phyloP scores from a whole-genome alignment of 1,284 basidiomycete species.

The Tausonia pullulans region DNA sequence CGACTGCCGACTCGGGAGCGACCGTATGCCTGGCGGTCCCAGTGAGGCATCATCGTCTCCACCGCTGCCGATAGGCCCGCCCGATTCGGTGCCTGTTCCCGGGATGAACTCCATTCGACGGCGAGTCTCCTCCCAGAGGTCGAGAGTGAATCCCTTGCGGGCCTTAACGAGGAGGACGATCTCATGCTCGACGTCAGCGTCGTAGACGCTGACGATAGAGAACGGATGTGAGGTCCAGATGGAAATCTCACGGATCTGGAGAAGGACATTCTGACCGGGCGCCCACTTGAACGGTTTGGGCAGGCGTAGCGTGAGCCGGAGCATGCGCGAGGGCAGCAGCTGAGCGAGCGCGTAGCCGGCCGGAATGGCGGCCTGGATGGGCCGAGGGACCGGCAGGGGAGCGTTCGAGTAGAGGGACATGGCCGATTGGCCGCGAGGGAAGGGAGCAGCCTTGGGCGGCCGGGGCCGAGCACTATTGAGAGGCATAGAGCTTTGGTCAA shows the following conservation, averaged over 20 bases:
- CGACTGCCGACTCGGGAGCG: not conserved
- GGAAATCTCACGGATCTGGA: conserved; percentile 59
- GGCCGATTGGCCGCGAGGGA: conserved; percentile 1
- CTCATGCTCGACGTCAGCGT: conserved; percentile 44
- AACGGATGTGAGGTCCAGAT: conserved; percentile 66
- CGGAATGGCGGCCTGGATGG: conserved; percentile 25
- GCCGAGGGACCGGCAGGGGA: conserved; percentile 16
- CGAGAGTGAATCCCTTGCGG: conserved; percentile 35
- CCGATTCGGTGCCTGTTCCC: not conserved
- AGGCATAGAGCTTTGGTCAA: not conserved
- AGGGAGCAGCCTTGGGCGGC: not conserved
- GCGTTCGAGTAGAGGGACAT: conserved; percentile 12
- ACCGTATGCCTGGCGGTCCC: not conserved
- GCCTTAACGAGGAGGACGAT: conserved; percentile 66
- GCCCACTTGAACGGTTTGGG: conserved; percentile 54
- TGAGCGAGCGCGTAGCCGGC: conserved; percentile 57
- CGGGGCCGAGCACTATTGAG: not conserved
- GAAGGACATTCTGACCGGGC: conserved; percentile 67
- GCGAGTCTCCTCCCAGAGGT: conserved; percentile 16
- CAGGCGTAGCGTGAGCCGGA: conserved; percentile 59
- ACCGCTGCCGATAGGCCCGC: not conserved
- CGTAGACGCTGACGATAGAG: conserved; percentile 59
- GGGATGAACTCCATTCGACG: conserved; percentile 1
- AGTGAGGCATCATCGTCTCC: too few species aligned
- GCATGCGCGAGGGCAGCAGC: conserved; percentile 61